phyloP scores from a whole-genome alignment of 352 stramenopile species.

The Globisporangium solare region DNA sequence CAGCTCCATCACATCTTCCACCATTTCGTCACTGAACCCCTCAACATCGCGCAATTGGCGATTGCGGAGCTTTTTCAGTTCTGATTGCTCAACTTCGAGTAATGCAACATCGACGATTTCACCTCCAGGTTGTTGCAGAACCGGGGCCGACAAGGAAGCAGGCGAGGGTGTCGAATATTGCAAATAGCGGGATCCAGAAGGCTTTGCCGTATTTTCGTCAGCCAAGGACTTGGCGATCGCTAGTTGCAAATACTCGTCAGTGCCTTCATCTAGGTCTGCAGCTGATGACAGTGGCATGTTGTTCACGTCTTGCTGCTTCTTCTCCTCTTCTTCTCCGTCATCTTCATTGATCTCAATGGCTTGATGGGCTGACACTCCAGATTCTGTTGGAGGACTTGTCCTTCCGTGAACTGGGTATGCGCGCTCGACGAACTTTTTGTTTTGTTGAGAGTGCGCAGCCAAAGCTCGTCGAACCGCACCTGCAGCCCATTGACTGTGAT shows the following conservation, averaged over 20 bases:
- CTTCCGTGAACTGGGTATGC: constrained; percentile 5
- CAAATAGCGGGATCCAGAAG: constrained; percentile 33
- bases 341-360: constrained; percentile 14
- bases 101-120: constrained; percentile 27
- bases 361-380: background rate
- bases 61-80: constrained; percentile 76
- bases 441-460: constrained; percentile 53
- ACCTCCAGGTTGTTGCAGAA: background rate
- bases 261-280: background rate
- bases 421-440: constrained; percentile 19
- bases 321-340: constrained; percentile 19
- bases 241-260: constrained; percentile 27
- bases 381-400: background rate
- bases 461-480: constrained; percentile 69
- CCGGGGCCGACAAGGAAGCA: constrained; percentile 4
- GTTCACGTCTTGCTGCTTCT: background rate
- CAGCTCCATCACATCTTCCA: constrained; percentile 95
- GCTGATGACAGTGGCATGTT: no score
- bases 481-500: constrained; percentile 72
- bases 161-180: constrained; percentile 28
- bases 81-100: constrained; percentile 52
- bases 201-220: constrained; percentile 17
- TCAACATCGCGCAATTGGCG: constrained; percentile 88
- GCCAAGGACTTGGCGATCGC: constrained; percentile 31
- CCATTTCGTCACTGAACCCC: constrained; percentile 97